A percentile compares a stretch with the other conserved stretches of the same genome.
These are phyloP conservation scores for Fusarium coffeatum DNA, from an alignment of 2,329 filamentous ascomycete genomes.

Conservation along the genomic window DNA sequence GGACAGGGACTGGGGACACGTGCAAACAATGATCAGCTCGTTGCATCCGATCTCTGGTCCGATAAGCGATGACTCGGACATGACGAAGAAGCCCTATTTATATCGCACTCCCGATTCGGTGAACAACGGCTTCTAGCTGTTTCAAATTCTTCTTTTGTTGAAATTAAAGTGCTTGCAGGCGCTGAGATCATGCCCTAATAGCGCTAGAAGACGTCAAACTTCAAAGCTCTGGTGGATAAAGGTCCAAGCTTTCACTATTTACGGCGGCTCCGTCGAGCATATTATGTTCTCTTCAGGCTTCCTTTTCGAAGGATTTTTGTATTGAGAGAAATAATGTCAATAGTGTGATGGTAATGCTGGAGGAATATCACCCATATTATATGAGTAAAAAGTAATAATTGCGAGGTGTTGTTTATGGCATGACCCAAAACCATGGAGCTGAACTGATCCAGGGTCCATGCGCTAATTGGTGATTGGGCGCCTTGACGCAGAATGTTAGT, in stretches of 20 bases:
- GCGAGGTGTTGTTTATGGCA: not conserved
- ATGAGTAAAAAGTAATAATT: not conserved
- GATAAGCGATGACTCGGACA: not conserved
- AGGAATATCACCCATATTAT: not conserved
- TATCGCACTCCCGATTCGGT: not conserved
- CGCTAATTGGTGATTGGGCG: not conserved
- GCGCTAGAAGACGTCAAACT: not conserved
- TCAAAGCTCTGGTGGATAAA: not conserved
- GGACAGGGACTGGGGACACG: not conserved
- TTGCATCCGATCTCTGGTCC: not conserved
- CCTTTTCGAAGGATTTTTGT: not conserved
- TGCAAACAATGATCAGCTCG: not conserved
- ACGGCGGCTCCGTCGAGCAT: not conserved
- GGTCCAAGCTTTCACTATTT: not conserved
- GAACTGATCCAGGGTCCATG: not conserved
- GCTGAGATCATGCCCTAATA: not conserved
- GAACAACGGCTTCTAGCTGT: not conserved
- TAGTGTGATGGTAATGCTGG: not conserved
- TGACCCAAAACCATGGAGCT: not conserved
- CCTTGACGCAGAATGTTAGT: not conserved
- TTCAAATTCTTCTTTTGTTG: not conserved
- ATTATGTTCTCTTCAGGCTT: not conserved
- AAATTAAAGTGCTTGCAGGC: constrained; percentile 4
- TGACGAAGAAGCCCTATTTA: not conserved
- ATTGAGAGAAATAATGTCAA: accelerated